A percentile compares a stretch with the other conserved stretches of the same genome.
These are phyloP conservation scores for Solanum hybrid DNA, from an alignment of 305 asterid species.

Conservation along the genomic window DNA sequence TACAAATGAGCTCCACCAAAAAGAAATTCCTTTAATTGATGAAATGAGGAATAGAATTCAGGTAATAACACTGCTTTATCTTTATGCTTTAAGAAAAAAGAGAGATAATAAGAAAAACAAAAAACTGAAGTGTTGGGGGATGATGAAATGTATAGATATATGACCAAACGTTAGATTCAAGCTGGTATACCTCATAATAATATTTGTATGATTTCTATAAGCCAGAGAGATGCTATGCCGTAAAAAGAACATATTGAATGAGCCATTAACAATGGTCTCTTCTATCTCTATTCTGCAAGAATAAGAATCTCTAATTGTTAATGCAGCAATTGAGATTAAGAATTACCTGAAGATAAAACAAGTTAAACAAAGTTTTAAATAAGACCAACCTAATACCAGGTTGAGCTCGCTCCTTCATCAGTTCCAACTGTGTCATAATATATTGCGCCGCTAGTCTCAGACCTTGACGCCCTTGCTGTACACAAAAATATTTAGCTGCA, in stretches of 20 bases:
- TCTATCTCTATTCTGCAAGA: conserved; percentile 83
- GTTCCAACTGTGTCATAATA: conserved; percentile 63
- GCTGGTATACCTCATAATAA: conserved; percentile 59
- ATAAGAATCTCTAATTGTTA: conserved; percentile 9
- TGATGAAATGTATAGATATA: neutral
- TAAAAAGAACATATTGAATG: conserved; percentile 76
- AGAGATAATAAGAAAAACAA: neutral
- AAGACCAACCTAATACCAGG: conserved; percentile 49
- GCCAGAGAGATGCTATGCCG: conserved; percentile 72
- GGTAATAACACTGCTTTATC: neutral
- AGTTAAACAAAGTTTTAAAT: neutral
- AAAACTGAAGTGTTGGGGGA: neutral
- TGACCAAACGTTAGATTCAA: neutral
- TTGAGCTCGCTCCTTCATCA: conserved; percentile 74
- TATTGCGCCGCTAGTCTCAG: conserved; percentile 73
- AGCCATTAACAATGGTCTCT: conserved; percentile 80
- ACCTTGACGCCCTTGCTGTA: conserved; percentile 85
- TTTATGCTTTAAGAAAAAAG: neutral
- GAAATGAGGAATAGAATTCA: neutral
- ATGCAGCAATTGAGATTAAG: conserved; percentile 10
- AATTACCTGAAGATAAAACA: neutral
- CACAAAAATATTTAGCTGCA: conserved; percentile 3
- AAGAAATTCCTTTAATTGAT: neutral
- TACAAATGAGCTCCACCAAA: neutral
- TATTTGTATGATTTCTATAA: conserved; percentile 79